A percentile compares a stretch with the other conserved stretches of the same genome.
These are phyloP conservation scores for Epichloe gansuensis DNA, from an alignment of 2,329 filamentous ascomycete species.

Conservation along the genomic window DNA sequence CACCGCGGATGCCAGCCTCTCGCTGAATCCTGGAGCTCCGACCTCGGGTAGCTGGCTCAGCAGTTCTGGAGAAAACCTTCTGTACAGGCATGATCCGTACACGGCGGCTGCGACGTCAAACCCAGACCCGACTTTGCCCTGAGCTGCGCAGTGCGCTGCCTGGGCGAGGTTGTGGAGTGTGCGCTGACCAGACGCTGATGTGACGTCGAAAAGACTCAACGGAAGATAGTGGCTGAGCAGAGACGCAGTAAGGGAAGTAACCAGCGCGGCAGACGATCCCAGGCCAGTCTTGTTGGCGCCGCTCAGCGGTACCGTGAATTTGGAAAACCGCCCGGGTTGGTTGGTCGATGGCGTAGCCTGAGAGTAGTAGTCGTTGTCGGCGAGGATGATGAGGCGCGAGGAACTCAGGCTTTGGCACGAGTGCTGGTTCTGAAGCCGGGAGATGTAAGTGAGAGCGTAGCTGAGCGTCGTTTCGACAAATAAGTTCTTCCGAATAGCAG, in stretches of 20 bases:
- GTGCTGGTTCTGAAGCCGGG: conserved; percentile 26
- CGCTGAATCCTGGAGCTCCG: conserved; percentile 53
- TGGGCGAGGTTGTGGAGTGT: conserved; percentile 87
- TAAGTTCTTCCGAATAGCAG: conserved; percentile 46
- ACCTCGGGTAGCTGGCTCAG: conserved; percentile 56
- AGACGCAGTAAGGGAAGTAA: conserved; percentile 73
- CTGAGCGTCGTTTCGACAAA: conserved; percentile 88
- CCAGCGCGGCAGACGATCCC: conserved; percentile 86
- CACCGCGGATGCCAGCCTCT: conserved; percentile 52
- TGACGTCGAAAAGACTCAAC: conserved; percentile 41
- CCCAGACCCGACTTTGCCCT: conserved; percentile 91
- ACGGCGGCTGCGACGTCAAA: conserved; percentile 93
- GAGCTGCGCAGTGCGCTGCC: conserved; percentile 85
- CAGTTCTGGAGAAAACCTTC: conserved; percentile 76
- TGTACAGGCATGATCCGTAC: conserved; percentile 82
- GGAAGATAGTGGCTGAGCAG: conserved; percentile 67
- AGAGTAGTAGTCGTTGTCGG: conserved; percentile 96
- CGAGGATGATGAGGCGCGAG: conserved; percentile 71
- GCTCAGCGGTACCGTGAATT: conserved; percentile 63
- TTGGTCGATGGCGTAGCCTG: conserved; percentile 25
- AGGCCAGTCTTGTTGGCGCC: conserved; percentile 91
- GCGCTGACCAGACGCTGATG: conserved; percentile 38
- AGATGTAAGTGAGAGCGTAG: conserved; percentile 78
- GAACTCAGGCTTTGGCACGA: conserved; percentile 46
- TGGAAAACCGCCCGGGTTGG: conserved; percentile 49